Base-by-base conservation (phyloP, 192 early-diverging fungal species). In the Thamnidium elegans region DNA sequence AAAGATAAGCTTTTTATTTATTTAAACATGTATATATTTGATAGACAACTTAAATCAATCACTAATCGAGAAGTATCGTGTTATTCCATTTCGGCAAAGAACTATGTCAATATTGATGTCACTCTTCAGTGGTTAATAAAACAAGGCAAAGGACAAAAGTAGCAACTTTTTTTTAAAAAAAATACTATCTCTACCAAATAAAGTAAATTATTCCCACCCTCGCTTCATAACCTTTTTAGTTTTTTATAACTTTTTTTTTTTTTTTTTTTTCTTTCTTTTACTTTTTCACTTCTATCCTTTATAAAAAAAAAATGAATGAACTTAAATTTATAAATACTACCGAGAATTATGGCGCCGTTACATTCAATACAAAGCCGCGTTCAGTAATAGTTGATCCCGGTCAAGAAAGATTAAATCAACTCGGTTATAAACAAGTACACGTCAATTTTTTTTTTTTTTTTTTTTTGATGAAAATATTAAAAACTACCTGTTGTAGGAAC, bases 21-120 rank as follows among this genome's bases (percentile, higher is more conserved):
- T 44, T 45, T 15, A n/a, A n/a, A n/a, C n/a, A n/a, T n/a, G n/a
- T n/a, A 19, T 58, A 13, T 4, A 5, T 19, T 52, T 30, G 21
- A 60, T 59, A 92, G 90, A 67, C 88, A 90, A 62, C 78, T 99
- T 63, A 91, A 92, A 73, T 80, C 84, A 11, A 95, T 97, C 70
- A 88, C 87, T 32, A 89, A 88, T 67, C 85, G 97, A 17, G 97
- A 99, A 75, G 95, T 99, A 20, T 89, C 93, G 5, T 97, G 94
- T 79, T 99, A 99, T 76, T 96, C 94, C 3, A 94, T 98, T 66
- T 98, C 96, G n/a, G 95, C 96, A 26, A 98, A 98, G 78, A 97
- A 97, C 67, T 84, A 92, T 63, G 87, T 92, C 73, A 98, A 98
- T 73, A 99, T 99, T 65, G 97, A 99, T 76, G 84, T 95, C 15